A percentile compares a stretch with the other conserved stretches of the same genome.
Evolutionary conservation across 2,329 filamentous ascomycete species (phyloP).

Genomic region (Botrytis elliptica): DNA sequence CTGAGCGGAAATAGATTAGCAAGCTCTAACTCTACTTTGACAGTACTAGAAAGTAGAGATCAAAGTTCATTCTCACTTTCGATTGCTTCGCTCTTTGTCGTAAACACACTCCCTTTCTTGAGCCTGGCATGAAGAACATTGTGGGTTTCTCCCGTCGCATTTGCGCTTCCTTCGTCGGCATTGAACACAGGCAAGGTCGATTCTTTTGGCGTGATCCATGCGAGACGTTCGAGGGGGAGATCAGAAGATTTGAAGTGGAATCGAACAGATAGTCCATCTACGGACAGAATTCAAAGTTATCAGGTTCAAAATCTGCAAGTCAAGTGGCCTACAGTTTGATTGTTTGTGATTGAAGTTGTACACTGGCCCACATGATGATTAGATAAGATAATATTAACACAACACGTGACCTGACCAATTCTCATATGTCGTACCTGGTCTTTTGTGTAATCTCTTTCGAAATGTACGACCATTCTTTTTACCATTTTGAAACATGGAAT

Average conservation of each 20-base stretch:
- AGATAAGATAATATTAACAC: neutral
- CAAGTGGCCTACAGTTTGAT: neutral
- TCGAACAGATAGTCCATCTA: neutral
- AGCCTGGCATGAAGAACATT: neutral
- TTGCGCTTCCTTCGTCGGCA: slow-evolving; percentile 1
- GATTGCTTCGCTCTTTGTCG: neutral
- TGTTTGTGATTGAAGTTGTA: neutral
- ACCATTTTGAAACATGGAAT: neutral
- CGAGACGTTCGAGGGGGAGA: no score
- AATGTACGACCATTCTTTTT: neutral
- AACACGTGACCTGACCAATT: neutral
- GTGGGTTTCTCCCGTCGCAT: neutral
- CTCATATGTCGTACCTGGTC: neutral
- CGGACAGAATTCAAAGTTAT: neutral
- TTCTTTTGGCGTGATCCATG: neutral
- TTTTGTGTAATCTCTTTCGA: neutral
- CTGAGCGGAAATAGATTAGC: neutral
- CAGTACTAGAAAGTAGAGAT: neutral
- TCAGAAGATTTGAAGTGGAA: neutral
- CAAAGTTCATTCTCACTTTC: neutral
- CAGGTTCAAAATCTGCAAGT: neutral
- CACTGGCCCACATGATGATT: neutral
- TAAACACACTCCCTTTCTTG: neutral
- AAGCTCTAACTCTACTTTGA: neutral
- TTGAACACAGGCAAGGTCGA: slow-evolving; percentile 4